Base-by-base conservation (phyloP, 1,284 basidiomycete species). In the Vanrija sp. region DNA sequence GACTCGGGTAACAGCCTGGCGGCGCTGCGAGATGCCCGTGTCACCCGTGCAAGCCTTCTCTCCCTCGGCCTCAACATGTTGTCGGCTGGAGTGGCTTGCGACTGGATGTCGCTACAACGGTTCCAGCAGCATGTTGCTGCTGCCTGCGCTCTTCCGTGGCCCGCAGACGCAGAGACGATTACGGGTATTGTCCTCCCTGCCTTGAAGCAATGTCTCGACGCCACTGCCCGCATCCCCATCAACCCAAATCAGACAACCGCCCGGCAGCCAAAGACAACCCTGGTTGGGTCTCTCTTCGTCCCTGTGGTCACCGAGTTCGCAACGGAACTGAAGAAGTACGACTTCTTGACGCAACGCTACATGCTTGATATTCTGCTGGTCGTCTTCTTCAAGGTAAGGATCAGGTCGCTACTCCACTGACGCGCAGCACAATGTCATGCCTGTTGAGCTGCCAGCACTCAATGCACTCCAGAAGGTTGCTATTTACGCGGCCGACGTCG, bases 101-200 rank as follows among this genome's bases (percentile, higher is more conserved):
- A 57, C 1, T 73, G 67, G 65, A 37, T 47, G 0, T 18, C 49
- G 1, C 57, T 66, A 4, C 71, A 73, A 44, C 51, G 63, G 6
- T 69, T 73, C 50, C 70, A 72, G 37, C 69, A 66, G 45, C 68
- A 69, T 41, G 69, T 71, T 4, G 67, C 67, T 10, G 61, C 66
- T 0, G 58, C 61, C 1, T 66, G 65, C 18, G 52, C 57, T 5
- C 31, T 59, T 4, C 69, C 69, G 0, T 71, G 67, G 65, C 49
- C 51, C 2, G 27, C 35, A 3, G 54, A 52, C 3, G 25, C 51
- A 5, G 48, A 60, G 19, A 58, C 64, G 0, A 39, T 71, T 24
- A 63, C 62, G 0, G 50, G 57, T 8, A 47, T 69, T 9, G 46
- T 73, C 4, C 49, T 73, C 0, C 70, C 71, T 1, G 60, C 65